phyloP scores from a whole-genome alignment of 257 asterid genomes.

The Solanum acaule region DNA sequence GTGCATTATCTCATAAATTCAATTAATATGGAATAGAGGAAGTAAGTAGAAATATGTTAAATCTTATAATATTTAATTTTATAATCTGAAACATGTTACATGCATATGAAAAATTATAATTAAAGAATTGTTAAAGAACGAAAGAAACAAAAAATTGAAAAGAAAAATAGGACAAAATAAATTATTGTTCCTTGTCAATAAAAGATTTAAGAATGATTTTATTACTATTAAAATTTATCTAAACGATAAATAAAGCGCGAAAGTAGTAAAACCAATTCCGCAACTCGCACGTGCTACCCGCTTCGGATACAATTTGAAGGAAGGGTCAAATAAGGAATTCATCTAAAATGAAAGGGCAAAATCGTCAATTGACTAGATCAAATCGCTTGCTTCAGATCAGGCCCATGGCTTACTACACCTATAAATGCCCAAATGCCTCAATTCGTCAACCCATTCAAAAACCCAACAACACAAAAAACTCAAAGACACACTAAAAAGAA shows the following conservation, averaged over 20 bases:
- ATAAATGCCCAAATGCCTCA: background rate
- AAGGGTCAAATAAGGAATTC: background rate
- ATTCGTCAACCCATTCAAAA: background rate
- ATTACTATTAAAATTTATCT: background rate
- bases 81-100: background rate
- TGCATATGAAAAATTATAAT: too few species aligned
- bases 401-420: background rate
- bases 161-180: background rate
- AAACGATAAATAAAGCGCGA: background rate
- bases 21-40: rapidly evolving
- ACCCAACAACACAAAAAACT: background rate
- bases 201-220: background rate
- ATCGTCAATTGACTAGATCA: background rate
- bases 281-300: background rate
- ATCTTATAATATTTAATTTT: too few species aligned
- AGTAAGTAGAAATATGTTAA: too few species aligned
- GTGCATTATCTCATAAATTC: too few species aligned
- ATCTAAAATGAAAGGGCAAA: background rate
- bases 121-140: too few species aligned
- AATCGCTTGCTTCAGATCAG: background rate
- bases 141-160: background rate
- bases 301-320: background rate
- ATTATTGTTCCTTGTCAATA: background rate
- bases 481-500: background rate
- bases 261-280: background rate